Evolutionary conservation across 2,329 filamentous ascomycete species (phyloP).

Genomic region (Aspergillus quadricinctus): DNA sequence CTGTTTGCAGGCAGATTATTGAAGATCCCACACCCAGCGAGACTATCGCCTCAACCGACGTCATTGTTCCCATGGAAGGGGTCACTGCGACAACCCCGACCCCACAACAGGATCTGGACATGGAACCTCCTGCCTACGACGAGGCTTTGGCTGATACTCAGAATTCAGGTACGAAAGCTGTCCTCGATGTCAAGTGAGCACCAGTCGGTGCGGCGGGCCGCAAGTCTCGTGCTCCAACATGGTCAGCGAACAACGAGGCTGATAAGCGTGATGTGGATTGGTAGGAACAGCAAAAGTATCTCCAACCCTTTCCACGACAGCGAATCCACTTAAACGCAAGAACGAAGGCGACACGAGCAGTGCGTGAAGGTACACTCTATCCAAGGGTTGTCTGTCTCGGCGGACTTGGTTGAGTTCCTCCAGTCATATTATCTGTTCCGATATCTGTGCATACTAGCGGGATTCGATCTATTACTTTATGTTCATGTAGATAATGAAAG

Average conservation of each 20-base stretch:
- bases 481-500: slow-evolving; percentile 22
- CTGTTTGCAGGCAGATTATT: slow-evolving; percentile 48
- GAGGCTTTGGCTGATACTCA: slow-evolving; percentile 18
- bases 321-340: slow-evolving; percentile 36
- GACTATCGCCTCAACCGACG: neutral
- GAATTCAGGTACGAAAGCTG: slow-evolving; percentile 26
- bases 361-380: slow-evolving; percentile 11
- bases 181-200: slow-evolving; percentile 7
- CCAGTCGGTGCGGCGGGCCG: slow-evolving; percentile 4
- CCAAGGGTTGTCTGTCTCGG: neutral
- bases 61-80: slow-evolving; percentile 14
- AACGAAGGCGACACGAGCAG: slow-evolving; percentile 16
- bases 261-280: slow-evolving; percentile 23
- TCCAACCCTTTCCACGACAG: slow-evolving; percentile 8
- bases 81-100: slow-evolving; percentile 7
- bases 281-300: slow-evolving; percentile 21
- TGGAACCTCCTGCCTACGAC: slow-evolving; percentile 28
- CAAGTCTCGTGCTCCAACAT: slow-evolving; percentile 5
- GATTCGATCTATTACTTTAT: slow-evolving; percentile 3
- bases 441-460: slow-evolving; percentile 17
- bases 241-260: slow-evolving; percentile 17
- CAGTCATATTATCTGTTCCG: slow-evolving; percentile 6
- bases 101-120: slow-evolving; percentile 20
- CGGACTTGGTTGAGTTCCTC: neutral
- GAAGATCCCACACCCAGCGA: slow-evolving; percentile 11